Percentiles rank a stretch among this genome's conserved stretches.
Conservation (phyloP, 495 filamentous ascomycete genomes). For the Barbatosphaeria neglecta region DNA sequence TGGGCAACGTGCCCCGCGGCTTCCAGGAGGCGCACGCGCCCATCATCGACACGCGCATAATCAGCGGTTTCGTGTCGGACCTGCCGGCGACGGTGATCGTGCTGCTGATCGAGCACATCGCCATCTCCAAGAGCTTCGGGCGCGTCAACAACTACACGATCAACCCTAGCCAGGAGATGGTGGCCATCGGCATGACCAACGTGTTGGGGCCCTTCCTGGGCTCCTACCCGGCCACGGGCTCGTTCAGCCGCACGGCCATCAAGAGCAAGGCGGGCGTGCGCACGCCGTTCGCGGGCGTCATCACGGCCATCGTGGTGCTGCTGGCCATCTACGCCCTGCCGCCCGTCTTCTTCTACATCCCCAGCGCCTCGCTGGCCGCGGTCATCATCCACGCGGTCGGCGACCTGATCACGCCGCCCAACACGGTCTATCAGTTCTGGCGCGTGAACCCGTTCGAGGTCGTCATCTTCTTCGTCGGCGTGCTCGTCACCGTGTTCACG, state of each 20-base stretch:
- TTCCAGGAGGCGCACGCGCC: conserved; percentile 79
- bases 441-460: conserved; percentile 80
- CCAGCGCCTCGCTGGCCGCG: conserved; percentile 69
- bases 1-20: conserved; percentile 68
- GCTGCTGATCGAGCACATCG: conserved; percentile 86
- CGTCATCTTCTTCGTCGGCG: conserved; percentile 87
- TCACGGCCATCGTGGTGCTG: conserved; percentile 80
- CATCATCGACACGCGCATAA: conserved; percentile 37
- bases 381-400: conserved; percentile 98
- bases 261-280: conserved; percentile 96
- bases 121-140: conserved; percentile 97
- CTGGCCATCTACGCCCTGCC: conserved; percentile 92
- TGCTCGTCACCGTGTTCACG: conserved; percentile 79
- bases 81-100: conserved; percentile 61
- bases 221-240: conserved; percentile 88
- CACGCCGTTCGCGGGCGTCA: conserved; percentile 82
- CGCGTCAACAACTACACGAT: conserved; percentile 98
- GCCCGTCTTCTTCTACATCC: conserved; percentile 91
- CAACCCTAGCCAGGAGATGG: conserved; percentile 90
- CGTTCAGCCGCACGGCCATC: conserved; percentile 95
- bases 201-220: conserved; percentile 89
- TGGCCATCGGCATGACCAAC: conserved; percentile 89
- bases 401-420: conserved; percentile 87
- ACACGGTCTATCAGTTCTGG: conserved; percentile 96
- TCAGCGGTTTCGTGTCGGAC: conserved; percentile 16